Evolutionary conservation across 169 alveolate species (phyloP).

Genomic region (Cryptosporidium felis): DNA sequence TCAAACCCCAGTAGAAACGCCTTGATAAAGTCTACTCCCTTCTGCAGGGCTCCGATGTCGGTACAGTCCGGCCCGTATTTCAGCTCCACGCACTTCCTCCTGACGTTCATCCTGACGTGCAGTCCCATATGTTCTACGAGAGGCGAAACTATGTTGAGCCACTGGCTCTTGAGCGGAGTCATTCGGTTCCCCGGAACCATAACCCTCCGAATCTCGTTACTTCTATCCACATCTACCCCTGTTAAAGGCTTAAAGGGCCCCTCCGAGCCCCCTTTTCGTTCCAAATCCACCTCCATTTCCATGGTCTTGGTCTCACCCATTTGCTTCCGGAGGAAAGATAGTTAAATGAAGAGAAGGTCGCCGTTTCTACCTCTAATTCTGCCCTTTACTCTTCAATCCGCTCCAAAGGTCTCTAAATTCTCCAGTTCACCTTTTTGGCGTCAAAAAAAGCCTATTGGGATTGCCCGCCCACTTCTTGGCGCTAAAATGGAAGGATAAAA

Average conservation of each 20-base stretch:
- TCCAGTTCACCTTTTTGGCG: too few relatives aligned
- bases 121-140: conserved; percentile 94
- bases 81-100: conserved; percentile 88
- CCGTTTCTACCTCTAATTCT: too few relatives aligned
- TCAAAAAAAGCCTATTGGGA: too few relatives aligned
- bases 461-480: background rate
- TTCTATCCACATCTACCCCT: conserved; percentile 13
- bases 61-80: conserved; percentile 68
- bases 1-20: conserved; percentile 99
- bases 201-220: conserved; percentile 82
- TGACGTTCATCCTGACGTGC: conserved; percentile 93
- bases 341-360: too few relatives aligned
- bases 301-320: conserved; percentile 6
- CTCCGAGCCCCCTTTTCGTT: background rate
- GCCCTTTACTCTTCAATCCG: too few relatives aligned
- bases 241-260: conserved; percentile 44
- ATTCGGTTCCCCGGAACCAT: conserved; percentile 91
- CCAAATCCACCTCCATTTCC: background rate
- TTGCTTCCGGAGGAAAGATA: too few relatives aligned
- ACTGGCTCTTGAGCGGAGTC: conserved; percentile 89
- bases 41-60: conserved; percentile 87
- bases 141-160: conserved; percentile 92
- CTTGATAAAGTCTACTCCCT: conserved; percentile 93
- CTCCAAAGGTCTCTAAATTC: background rate
- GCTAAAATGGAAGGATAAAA: too few relatives aligned